Base-by-base conservation (phyloP, 108 stramenopile genomes). In the Fragilaria crotonensis region DNA sequence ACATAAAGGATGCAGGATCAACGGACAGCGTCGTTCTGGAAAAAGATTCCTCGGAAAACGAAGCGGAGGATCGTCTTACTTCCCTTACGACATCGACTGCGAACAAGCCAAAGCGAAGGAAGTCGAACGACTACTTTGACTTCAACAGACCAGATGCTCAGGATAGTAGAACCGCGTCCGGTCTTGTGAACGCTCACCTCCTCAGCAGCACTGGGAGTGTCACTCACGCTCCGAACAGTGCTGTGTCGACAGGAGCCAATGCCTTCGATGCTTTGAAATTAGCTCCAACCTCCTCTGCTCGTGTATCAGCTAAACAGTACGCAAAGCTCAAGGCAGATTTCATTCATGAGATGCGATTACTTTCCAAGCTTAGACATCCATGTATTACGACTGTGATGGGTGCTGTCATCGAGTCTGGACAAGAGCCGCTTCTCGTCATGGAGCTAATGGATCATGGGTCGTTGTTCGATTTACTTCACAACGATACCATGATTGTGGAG, bases 331-430 rank as follows among this genome's bases (percentile, higher is more conserved):
- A 62, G 63, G 33, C 65, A 18, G 68, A 81, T 11, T 78, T 84
- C 33, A 67, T 80, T 2, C 51, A 64, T 22, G 84, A 86, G 54
- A 86, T 86, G 84, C 30, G 81, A 29, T 33, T 72, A 22, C 54
- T 82, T 29, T 63, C 60, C 31, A 79, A 75, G 46, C 65, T 86
- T n/a, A 68, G 84, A 11, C 84, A 86, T 63, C 80, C 81, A 9
- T 78, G 77, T 41, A 78, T 87, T 17, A 80, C 79, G 0, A 83
- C 81, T 11, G 77, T 84, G 20, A 78, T 74, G 68, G 79, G 73
- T 14, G 63, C 77, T 7, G 83, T 84, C 23, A 62, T 78, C 36
- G 57, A 64, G 4, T 3, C 25, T 31, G 41, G 25, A 14, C 59
- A 57, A 22, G 80, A 81, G 48, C 84, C 84, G 9, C 67, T 78